Conservation (phyloP, 2,329 filamentous ascomycete species). For the Aspergillus udagawae region DNA sequence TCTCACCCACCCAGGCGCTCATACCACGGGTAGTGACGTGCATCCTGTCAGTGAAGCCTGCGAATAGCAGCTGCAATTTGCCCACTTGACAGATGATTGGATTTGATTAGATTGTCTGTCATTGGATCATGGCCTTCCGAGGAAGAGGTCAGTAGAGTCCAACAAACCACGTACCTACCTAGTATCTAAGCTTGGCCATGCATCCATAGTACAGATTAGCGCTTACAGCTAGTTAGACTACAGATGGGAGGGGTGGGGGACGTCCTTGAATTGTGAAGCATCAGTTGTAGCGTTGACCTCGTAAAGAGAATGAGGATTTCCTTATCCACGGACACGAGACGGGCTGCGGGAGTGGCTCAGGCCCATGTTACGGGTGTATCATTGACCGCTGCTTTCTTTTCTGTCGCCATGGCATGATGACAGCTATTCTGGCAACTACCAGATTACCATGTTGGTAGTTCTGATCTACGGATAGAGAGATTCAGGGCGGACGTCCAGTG, state of each 20-base stretch:
- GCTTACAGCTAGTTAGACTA: background rate
- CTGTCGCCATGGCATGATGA: background rate
- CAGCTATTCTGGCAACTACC: background rate
- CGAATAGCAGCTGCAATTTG: background rate
- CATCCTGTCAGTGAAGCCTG: background rate
- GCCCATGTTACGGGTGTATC: background rate
- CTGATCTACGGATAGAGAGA: background rate
- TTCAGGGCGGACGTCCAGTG: background rate
- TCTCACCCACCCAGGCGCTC: background rate
- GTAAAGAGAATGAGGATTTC: background rate
- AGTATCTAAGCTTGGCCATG: background rate
- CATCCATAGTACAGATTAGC: background rate
- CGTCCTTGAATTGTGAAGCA: no score
- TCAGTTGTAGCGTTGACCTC: background rate
- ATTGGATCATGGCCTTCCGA: background rate
- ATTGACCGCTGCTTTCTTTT: background rate
- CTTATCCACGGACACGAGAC: background rate
- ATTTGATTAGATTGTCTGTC: background rate
- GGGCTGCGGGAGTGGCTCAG: background rate
- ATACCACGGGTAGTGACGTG: background rate
- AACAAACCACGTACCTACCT: no score
- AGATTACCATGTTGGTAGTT: background rate
- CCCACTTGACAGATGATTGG: background rate
- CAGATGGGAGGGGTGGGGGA: no score
- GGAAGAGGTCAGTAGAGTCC: no score